A percentile compares a stretch with the other conserved stretches of the same genome.
Conservation (phyloP, 2,329 filamentous ascomycete genomes). For the Diaporthe destruens region DNA sequence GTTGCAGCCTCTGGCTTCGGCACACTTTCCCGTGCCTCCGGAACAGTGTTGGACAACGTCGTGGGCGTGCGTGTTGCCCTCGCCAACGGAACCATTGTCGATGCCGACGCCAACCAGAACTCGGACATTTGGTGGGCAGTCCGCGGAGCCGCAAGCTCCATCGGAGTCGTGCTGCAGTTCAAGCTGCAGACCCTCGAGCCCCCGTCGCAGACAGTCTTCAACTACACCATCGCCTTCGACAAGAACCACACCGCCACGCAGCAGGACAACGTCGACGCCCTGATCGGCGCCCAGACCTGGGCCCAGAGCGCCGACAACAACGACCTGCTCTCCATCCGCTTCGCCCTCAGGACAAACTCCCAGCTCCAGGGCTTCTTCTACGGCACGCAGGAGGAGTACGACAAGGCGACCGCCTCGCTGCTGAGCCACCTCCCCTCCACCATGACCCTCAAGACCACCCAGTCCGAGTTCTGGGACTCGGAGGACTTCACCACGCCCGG, state of each 20-base stretch:
- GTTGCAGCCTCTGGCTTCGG: conserved; percentile 32
- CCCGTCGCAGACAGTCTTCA: conserved; percentile 9
- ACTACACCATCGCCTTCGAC: conserved; percentile 29
- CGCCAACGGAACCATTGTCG: conserved; percentile 29
- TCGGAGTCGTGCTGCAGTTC: conserved; percentile 30
- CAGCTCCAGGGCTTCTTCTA: conserved; percentile 34
- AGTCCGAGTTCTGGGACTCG: conserved; percentile 31
- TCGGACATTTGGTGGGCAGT: conserved; percentile 27
- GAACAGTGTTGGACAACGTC: conserved; percentile 33
- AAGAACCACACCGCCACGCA: conserved; percentile 15
- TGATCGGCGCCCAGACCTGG: conserved; percentile 32
- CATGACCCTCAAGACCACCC: conserved; percentile 11
- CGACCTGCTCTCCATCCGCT: conserved; percentile 31
- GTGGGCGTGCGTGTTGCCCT: conserved; percentile 27
- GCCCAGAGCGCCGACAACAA: conserved; percentile 34
- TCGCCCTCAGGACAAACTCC: conserved; percentile 19
- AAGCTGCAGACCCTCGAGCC: conserved; percentile 18
- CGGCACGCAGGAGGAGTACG: conserved; percentile 19
- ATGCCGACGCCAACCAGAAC: conserved; percentile 26
- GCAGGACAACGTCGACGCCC: conserved; percentile 32
- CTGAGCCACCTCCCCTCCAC: conserved; percentile 1
- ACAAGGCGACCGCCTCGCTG: background rate
- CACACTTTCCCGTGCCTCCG: conserved; percentile 19
- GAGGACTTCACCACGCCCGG: conserved; percentile 25
- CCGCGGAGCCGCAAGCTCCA: conserved; percentile 31